Base-by-base conservation (phyloP, 163 green algal species). In the Volvox carteri region DNA sequence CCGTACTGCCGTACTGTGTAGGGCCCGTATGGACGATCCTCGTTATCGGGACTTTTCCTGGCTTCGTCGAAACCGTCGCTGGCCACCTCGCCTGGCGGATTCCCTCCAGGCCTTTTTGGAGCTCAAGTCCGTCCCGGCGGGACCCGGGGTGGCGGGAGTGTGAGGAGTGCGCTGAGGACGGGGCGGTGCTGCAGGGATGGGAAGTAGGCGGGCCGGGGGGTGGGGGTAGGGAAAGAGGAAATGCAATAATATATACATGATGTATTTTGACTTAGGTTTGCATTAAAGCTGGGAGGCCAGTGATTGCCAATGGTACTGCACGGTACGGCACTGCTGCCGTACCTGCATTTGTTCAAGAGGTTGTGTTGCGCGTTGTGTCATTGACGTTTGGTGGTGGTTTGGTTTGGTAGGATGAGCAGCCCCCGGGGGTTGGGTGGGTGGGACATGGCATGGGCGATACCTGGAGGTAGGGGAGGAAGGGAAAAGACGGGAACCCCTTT, bases 51-150 rank as follows among this genome's bases (percentile, higher is more conserved):
- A 83, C 50, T 37, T 89, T 4, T 25, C 90, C 30, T 99, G 97
- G 97, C 90, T 99, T 54, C 44, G 60, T 16, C 62, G 89, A 6
- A 92, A 94, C 48, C 87, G 97, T 25, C 91, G 96, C 28, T 99
- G 97, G 97, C 97, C 97, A 4, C 96, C 97, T 0, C 62, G 67
- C 3, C 89, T 99, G 35, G 68, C 86, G 21, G 68, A 90, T 37
- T 92, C 74, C 18, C 91, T 99, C 54, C 81, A 93, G n/a, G 93
- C 94, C 0, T 96, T 99, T 16, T 88, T 99, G 44, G 80, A 97
- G 62, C 90, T 99, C 39, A 94, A 94, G 67, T 87, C 72, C 7
- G 41, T 93, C 78, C 78, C 7, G 78, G 56, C 54, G 54, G 19
- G 54, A 5, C 19, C 25, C 19, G 28, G 54, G 25, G 54, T 23